Base-by-base conservation (phyloP, 441 rosid species). In the Corymbia citriodora region DNA sequence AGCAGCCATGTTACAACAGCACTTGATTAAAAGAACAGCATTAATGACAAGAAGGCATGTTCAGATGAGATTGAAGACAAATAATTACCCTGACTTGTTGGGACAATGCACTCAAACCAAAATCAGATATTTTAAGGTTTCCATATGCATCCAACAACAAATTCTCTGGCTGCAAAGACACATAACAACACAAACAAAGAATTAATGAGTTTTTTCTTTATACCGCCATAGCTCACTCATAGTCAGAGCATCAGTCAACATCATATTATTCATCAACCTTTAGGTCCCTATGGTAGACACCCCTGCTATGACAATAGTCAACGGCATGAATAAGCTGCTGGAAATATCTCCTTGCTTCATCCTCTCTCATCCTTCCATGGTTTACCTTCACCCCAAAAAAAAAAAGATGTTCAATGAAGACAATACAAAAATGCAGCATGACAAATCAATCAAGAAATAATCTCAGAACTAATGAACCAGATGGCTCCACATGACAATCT, bases 91-190 rank as follows among this genome's bases (percentile, higher is more conserved):
- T 94, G 93, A 98, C 97, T 98, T 98, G 99, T 89, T 95, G 96
- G 72, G 99, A 98, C 93, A 98, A 92, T 65, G 98, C 99, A 95
- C 99, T 97, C 93, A 98, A 91, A 91, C 99, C 99, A 94, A 98
- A 98, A 93, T 98, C 99, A 87, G 99, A 98, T 91, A 98, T 98
- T 94, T 97, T 98, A 88, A 98, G 99, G 94, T 94, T 95, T 82
- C 98, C 99, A 91, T 87, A 86, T 16, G 96, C 94, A 96, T 97
- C 99, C 93, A 98, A 92, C 19, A 98, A 94, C 91, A 98, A 90
- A 91, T 98, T 98, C 91, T 98, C 99, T 50, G 99, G 99, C 99
- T 98, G 96, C 90, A 93, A 92, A 82, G 88, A 79, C 52, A 45
- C 52, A 45, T 79, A 23, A 17, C 79, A 88, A 91, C 89, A 55